Base-by-base conservation (phyloP, 768 basidiomycete genomes). In the Phanerodontia chrysosporium region DNA sequence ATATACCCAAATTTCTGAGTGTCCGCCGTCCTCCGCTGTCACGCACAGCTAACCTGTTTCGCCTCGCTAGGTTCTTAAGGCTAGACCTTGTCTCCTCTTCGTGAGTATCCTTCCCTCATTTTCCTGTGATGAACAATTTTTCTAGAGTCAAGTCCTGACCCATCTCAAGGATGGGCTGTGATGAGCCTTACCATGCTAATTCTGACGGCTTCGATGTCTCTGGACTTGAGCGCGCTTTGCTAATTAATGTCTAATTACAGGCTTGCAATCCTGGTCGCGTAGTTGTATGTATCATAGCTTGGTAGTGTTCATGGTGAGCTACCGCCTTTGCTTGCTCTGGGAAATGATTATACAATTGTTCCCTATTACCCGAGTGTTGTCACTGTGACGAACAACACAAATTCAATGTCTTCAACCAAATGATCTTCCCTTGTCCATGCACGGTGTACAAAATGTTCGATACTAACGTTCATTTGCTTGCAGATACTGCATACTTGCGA, bases 1-100 rank as follows among this genome's bases (percentile, higher is more conserved):
- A 82, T 70, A 92, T 92, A 92, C 90, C 90, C 90, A 92, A 92
- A 91, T 92, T 92, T 91, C 90, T 76, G 90, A 92, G 79, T 76
- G 73, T 69, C 53, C 61, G 49, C 61, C 61, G 60, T 28, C 14
- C 59, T 44, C 53, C 58, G 13, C 44, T n/a, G 16, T 54, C 54
- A 22, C 27, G 46, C 48, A 18, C 58, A 58, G 60, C 62, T 69
- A 46, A 69, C 56, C 10, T 32, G 18, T 30, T 10, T 49, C 27
- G 1, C n/a, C 24, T 18, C 27, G 16, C n/a, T n/a, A n/a, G n/a
- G n/a, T n/a, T n/a, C n/a, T n/a, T n/a, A n/a, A n/a, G n/a, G n/a
- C n/a, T n/a, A n/a, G n/a, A n/a, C 29, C 16, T 4, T 22, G 25
- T 3, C 36, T 29, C 3, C 21, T 51, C 32, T 14, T 36, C 46